phyloP scores from a whole-genome alignment of 768 basidiomycete species.

The Zangia roseola region DNA sequence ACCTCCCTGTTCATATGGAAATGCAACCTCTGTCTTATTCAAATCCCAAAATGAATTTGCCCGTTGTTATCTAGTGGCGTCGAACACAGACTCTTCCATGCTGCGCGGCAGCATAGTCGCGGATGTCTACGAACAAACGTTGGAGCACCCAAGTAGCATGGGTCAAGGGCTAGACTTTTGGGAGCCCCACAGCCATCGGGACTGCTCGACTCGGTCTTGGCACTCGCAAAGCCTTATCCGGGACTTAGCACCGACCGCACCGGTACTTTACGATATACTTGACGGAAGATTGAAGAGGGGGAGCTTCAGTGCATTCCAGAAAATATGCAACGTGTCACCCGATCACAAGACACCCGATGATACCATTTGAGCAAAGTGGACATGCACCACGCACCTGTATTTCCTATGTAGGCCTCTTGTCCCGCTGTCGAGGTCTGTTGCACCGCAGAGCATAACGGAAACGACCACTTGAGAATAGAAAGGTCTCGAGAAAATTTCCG shows the following conservation, averaged over 20 bases:
- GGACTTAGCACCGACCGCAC: constrained; percentile 7
- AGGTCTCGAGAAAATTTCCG: constrained; percentile 21
- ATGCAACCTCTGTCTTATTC: constrained; percentile 14
- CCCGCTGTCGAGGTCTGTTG: constrained; percentile 10
- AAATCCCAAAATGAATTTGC: constrained; percentile 20
- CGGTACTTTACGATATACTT: constrained; percentile 22
- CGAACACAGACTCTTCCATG: constrained; percentile 18
- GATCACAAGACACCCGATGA: constrained; percentile 13
- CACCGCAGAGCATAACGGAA: constrained; percentile 24
- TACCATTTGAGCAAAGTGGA: constrained; percentile 11
- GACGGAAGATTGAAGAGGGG: constrained; percentile 11
- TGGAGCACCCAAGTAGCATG: constrained; percentile 16
- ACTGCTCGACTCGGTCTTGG: constrained; percentile 10
- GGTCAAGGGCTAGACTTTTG: constrained; percentile 26
- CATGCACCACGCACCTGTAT: constrained; percentile 27
- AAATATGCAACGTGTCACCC: constrained; percentile 25
- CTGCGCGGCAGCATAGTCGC: constrained; percentile 18
- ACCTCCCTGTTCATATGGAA: background rate
- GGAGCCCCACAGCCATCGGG: constrained; percentile 13
- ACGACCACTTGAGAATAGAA: constrained; percentile 11
- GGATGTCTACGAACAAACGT: constrained; percentile 1
- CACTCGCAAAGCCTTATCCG: constrained; percentile 18
- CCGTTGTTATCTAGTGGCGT: constrained; percentile 30
- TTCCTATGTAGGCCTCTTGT: constrained; percentile 19
- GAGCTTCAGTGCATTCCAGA: constrained; percentile 19